Evolutionary conservation across 1,284 basidiomycete species (phyloP).

Genomic region (Schizophyllum amplum): DNA sequence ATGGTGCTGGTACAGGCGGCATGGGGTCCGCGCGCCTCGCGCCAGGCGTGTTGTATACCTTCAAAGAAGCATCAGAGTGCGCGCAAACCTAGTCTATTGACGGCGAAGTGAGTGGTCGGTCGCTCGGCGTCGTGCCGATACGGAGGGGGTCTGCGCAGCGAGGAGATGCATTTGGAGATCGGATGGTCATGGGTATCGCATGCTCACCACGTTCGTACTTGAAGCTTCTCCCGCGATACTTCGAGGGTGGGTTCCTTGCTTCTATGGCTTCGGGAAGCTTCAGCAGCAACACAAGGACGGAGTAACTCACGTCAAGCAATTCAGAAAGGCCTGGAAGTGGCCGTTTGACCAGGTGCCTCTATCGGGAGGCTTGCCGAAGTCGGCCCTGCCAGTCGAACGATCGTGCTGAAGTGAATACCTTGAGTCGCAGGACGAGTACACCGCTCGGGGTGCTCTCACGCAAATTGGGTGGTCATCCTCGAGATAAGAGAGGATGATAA

Average conservation of each 20-base stretch:
- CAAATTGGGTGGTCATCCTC: too few relatives aligned
- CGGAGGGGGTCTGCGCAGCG: too few relatives aligned
- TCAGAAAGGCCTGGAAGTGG: not conserved
- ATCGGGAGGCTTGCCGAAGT: too few relatives aligned
- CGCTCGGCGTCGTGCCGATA: too few relatives aligned
- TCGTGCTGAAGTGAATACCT: too few relatives aligned
- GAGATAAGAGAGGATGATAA: too few relatives aligned
- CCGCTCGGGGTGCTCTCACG: too few relatives aligned
- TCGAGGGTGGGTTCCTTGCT: not conserved
- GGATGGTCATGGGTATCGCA: not conserved
- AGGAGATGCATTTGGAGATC: not conserved
- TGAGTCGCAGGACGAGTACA: too few relatives aligned
- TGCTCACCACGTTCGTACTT: not conserved
- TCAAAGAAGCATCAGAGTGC: not conserved
- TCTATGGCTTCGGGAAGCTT: not conserved
- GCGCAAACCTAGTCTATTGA: too few relatives aligned
- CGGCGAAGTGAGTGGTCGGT: not conserved
- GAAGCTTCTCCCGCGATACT: not conserved
- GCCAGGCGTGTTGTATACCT: not conserved
- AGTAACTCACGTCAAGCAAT: not conserved
- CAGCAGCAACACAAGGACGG: not conserved
- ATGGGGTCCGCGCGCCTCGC: not conserved
- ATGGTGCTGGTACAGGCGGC: not conserved
- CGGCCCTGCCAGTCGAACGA: too few relatives aligned
- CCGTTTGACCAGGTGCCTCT: too few relatives aligned